Conservation (phyloP, 2,329 filamentous ascomycete species). For the Diaporthe vexans region DNA sequence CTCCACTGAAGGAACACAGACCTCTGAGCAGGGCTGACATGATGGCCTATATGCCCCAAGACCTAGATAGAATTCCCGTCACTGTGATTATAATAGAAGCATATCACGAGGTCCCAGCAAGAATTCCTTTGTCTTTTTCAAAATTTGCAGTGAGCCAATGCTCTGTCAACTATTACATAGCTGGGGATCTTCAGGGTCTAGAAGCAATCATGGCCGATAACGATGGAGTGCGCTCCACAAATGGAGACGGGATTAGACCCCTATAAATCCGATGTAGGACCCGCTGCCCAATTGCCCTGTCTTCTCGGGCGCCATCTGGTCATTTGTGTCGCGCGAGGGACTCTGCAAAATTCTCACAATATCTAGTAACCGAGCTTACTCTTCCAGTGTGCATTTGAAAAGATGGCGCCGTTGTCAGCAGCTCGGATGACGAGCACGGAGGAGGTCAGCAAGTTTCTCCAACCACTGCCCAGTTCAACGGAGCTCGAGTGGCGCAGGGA, state of each 20-base stretch:
- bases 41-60: too few relatives aligned
- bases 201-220: neutral
- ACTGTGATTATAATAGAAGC: too few relatives aligned
- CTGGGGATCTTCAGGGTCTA: neutral
- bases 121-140: neutral
- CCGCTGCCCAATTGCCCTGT: neutral
- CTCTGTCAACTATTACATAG: neutral
- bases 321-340: neutral
- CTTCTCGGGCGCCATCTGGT: neutral
- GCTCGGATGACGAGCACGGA: neutral
- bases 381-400: neutral
- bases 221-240: neutral
- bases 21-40: too few relatives aligned
- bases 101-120: too few relatives aligned
- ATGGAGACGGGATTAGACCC: neutral
- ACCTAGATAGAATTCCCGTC: neutral
- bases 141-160: neutral
- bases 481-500: neutral
- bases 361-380: neutral
- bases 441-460: constrained; percentile 27
- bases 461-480: neutral
- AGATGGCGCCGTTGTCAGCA: neutral
- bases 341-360: neutral
- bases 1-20: too few relatives aligned
- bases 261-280: constrained; percentile 15